These are phyloP conservation scores for Mitragyna speciosa DNA, from an alignment of 257 asterid species.

Conservation along the genomic window DNA sequence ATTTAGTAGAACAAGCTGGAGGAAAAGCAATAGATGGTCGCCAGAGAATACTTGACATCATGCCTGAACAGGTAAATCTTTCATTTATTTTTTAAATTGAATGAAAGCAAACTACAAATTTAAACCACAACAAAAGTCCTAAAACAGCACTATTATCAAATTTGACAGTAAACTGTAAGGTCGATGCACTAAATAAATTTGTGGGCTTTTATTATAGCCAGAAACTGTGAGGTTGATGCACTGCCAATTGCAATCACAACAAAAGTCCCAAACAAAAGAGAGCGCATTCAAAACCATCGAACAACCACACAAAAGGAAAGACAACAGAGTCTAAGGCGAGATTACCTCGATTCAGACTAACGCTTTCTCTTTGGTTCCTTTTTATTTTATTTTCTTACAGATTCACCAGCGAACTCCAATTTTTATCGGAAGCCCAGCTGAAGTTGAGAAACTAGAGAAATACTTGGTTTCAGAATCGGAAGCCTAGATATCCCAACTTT, in stretches of 20 bases:
- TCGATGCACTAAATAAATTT: neutral
- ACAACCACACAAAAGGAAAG: neutral
- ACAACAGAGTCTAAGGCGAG: too few relatives aligned
- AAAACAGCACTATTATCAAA: neutral
- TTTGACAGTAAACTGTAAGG: neutral
- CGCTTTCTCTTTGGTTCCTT: neutral
- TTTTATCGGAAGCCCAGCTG: slow-evolving; percentile 79
- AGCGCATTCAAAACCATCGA: neutral
- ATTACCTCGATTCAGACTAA: neutral
- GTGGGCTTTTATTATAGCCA: too few relatives aligned
- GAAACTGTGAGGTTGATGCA: too few relatives aligned
- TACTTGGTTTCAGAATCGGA: slow-evolving; percentile 26
- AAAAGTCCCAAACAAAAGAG: neutral
- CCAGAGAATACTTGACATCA: slow-evolving; percentile 65
- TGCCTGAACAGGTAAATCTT: slow-evolving; percentile 51
- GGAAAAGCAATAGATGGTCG: slow-evolving; percentile 71
- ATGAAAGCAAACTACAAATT: neutral
- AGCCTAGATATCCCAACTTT: slow-evolving; percentile 11
- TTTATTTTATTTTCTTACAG: slow-evolving; percentile 37
- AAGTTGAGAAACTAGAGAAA: slow-evolving; percentile 48
- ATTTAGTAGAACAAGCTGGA: slow-evolving; percentile 75
- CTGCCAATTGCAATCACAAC: too few relatives aligned
- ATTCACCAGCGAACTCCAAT: slow-evolving; percentile 81
- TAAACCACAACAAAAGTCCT: neutral
- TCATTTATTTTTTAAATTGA: neutral